A percentile compares a stretch with the other conserved stretches of the same genome.
Conservation (phyloP, 768 basidiomycete genomes). For the Termitomyces sp. region DNA sequence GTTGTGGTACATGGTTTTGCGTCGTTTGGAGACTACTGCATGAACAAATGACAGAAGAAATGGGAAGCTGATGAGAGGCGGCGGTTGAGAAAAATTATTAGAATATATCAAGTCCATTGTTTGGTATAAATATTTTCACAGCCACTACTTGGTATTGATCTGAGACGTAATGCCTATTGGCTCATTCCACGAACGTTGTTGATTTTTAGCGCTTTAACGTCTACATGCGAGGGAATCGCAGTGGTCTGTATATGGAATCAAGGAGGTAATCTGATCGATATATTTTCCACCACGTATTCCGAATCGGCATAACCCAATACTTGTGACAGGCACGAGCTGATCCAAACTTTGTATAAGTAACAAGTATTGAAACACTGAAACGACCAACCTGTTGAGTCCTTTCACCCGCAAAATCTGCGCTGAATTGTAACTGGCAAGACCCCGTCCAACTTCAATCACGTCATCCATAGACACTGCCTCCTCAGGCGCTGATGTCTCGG, state of each 20-base stretch:
- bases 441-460: slow-evolving; percentile 86
- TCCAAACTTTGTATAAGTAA: slow-evolving; percentile 10
- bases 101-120: slow-evolving; percentile 22
- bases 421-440: slow-evolving; percentile 94
- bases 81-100: slow-evolving; percentile 24
- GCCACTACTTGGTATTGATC: slow-evolving; percentile 29
- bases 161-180: slow-evolving; percentile 10
- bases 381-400: slow-evolving; percentile 80
- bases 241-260: slow-evolving; percentile 9
- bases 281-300: slow-evolving; percentile 95
- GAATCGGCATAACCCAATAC: slow-evolving; percentile 92
- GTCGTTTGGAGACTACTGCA: slow-evolving; percentile 32
- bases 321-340: slow-evolving; percentile 74
- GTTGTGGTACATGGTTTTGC: slow-evolving; percentile 62
- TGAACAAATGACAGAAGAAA: slow-evolving; percentile 24
- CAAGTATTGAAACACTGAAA: not conserved
- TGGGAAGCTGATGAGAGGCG: slow-evolving; percentile 26
- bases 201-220: not conserved
- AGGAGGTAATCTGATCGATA: slow-evolving; percentile 68
- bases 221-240: not conserved
- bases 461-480: slow-evolving; percentile 38
- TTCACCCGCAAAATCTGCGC: slow-evolving; percentile 85
- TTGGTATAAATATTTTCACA: slow-evolving; percentile 40
- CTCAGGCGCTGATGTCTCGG: slow-evolving; percentile 18
- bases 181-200: slow-evolving; percentile 16